These are phyloP conservation scores for Chalciporus chontae DNA, from an alignment of 768 basidiomycete species.

Conservation along the genomic window DNA sequence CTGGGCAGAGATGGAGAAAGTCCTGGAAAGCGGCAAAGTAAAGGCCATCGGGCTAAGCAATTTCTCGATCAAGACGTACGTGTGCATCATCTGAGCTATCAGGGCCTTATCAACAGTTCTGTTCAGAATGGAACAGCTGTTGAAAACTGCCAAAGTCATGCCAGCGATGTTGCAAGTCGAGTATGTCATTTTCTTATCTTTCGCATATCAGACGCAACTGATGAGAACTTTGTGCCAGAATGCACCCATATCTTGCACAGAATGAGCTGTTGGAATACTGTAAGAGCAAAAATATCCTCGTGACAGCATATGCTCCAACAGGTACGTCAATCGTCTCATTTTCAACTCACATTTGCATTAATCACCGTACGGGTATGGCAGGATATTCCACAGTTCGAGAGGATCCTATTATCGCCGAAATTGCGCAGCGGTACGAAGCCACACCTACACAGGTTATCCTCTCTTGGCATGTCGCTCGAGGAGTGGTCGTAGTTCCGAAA, in stretches of 20 bases:
- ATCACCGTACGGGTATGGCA: background rate
- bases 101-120: background rate
- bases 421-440: constrained; percentile 26
- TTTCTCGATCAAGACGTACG: constrained; percentile 31
- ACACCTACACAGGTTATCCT: constrained; percentile 29
- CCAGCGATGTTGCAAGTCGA: constrained; percentile 36
- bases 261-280: constrained; percentile 29
- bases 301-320: constrained; percentile 33
- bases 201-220: background rate
- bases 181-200: constrained; percentile 2
- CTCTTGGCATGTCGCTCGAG: constrained; percentile 32
- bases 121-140: constrained; percentile 13
- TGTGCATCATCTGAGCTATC: background rate
- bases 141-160: constrained; percentile 22
- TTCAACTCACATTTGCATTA: background rate
- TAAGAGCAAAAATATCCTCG: constrained; percentile 27
- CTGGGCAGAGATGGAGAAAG: constrained; percentile 28
- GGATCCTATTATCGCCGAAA: constrained; percentile 26
- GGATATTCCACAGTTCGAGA: constrained; percentile 1
- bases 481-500: constrained; percentile 31
- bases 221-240: constrained; percentile 18
- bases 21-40: constrained; percentile 5
- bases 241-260: constrained; percentile 31
- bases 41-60: constrained; percentile 34
- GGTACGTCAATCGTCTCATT: constrained; percentile 14